Percentiles rank a stretch among this genome's conserved stretches.
Conservation (phyloP, 2,329 filamentous ascomycete genomes). For the Penicillium frequentans region DNA sequence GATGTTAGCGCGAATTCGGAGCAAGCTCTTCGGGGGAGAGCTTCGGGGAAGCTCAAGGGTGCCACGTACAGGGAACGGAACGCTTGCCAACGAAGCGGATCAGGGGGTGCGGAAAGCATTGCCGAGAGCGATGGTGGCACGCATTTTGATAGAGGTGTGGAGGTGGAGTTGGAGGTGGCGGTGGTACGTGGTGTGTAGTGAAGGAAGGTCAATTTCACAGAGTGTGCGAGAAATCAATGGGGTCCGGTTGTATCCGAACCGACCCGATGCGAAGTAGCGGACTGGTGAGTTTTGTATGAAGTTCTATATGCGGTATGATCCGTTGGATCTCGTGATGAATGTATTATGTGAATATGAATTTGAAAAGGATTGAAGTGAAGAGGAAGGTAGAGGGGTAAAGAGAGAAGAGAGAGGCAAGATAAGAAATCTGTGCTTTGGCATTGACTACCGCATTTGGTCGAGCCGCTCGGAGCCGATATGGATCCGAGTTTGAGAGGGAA, state of each 20-base stretch:
- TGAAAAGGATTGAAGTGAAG: neutral
- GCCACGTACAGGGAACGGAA: conserved; percentile 43
- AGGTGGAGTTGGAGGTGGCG: conserved; percentile 1
- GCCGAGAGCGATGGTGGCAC: conserved; percentile 42
- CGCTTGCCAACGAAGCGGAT: conserved; percentile 54
- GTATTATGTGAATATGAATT: neutral
- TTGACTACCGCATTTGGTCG: conserved; percentile 16
- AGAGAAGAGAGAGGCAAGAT: conserved; percentile 7
- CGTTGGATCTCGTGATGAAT: neutral
- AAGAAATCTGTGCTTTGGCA: conserved; percentile 3
- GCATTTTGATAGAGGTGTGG: conserved; percentile 36
- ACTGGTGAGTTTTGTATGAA: neutral
- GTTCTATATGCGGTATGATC: too few species aligned
- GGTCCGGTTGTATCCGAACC: conserved; percentile 32
- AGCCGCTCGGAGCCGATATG: conserved; percentile 16
- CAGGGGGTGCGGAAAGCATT: conserved; percentile 45
- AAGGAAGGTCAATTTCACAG: conserved; percentile 17
- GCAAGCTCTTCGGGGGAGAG: neutral
- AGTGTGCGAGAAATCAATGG: conserved; percentile 26
- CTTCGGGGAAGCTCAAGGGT: neutral
- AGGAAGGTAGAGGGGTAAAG: neutral
- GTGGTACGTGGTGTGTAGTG: conserved; percentile 7
- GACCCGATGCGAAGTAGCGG: conserved; percentile 16
- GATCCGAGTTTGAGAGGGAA: neutral
- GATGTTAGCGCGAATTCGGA: conserved; percentile 14